These are phyloP conservation scores for Pseudogymnoascus sp. DNA, from an alignment of 2,329 filamentous ascomycete genomes.

Conservation along the genomic window DNA sequence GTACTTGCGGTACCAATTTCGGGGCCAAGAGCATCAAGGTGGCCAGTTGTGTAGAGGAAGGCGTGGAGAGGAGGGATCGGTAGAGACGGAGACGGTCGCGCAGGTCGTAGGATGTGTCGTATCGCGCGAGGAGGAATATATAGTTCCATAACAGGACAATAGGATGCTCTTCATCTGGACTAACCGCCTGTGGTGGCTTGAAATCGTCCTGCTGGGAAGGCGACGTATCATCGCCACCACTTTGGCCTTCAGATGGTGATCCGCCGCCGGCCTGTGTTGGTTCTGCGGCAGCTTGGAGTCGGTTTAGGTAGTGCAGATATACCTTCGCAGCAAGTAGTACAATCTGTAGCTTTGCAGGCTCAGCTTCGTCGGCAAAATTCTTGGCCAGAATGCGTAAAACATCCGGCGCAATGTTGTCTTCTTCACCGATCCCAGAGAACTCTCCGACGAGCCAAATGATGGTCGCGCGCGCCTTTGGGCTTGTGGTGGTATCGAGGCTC, in stretches of 20 bases:
- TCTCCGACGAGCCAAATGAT: slow-evolving; percentile 98
- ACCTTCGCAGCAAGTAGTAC: slow-evolving; percentile 92
- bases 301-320: slow-evolving; percentile 80
- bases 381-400: slow-evolving; percentile 83
- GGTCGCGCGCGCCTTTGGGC: slow-evolving; percentile 81
- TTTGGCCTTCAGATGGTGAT: slow-evolving; percentile 19
- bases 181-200: slow-evolving; percentile 15
- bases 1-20: slow-evolving; percentile 86
- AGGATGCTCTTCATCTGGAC: slow-evolving; percentile 46
- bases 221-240: slow-evolving; percentile 21
- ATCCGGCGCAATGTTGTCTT: slow-evolving; percentile 88
- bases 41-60: slow-evolving; percentile 71
- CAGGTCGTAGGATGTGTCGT: slow-evolving; percentile 91
- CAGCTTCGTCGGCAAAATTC: slow-evolving; percentile 75
- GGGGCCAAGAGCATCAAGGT: slow-evolving; percentile 85
- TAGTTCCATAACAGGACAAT: slow-evolving; percentile 79
- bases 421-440: slow-evolving; percentile 70
- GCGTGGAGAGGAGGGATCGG: slow-evolving; percentile 71
- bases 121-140: slow-evolving; percentile 74
- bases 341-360: slow-evolving; percentile 84
- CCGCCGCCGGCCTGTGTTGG: slow-evolving; percentile 29
- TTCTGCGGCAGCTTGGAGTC: slow-evolving; percentile 38
- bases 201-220: slow-evolving; percentile 16
- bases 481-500: slow-evolving; percentile 81
- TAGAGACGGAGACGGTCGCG: slow-evolving; percentile 87